Conservation (phyloP, 306 rosid species). For the Fagus crenata region DNA sequence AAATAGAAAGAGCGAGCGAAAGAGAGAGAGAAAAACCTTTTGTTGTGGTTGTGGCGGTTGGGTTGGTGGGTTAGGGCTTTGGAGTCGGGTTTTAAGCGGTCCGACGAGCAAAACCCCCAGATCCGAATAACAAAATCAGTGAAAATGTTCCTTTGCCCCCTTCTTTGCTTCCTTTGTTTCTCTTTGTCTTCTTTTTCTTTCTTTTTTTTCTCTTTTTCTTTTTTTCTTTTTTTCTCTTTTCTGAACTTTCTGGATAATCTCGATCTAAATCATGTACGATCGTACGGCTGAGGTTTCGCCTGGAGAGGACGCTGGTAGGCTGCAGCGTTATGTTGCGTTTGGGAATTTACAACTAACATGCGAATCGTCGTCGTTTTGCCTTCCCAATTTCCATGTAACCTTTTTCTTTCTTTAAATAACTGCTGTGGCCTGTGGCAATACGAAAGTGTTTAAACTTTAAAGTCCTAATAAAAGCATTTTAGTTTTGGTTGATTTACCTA, state of each 20-base stretch:
- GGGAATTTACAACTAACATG: background rate
- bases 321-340: background rate
- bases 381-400: too few species aligned
- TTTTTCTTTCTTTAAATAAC: background rate
- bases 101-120: background rate
- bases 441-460: too few species aligned
- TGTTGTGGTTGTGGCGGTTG: background rate
- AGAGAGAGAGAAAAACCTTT: background rate
- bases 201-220: background rate
- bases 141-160: background rate
- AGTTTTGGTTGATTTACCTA: too few species aligned
- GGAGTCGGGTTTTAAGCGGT: slow-evolving; percentile 27
- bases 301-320: too few species aligned
- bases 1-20: background rate
- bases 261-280: background rate
- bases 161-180: background rate
- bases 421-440: too few species aligned
- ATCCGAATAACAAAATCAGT: slow-evolving; percentile 1
- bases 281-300: background rate
- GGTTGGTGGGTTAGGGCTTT: slow-evolving; percentile 25
- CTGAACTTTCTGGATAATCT: background rate
- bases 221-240: background rate
- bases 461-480: too few species aligned
- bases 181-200: background rate
- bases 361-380: background rate